Evolutionary conservation across 371 early-diverging fungal species (phyloP).

Genomic region (Circinella umbellata): DNA sequence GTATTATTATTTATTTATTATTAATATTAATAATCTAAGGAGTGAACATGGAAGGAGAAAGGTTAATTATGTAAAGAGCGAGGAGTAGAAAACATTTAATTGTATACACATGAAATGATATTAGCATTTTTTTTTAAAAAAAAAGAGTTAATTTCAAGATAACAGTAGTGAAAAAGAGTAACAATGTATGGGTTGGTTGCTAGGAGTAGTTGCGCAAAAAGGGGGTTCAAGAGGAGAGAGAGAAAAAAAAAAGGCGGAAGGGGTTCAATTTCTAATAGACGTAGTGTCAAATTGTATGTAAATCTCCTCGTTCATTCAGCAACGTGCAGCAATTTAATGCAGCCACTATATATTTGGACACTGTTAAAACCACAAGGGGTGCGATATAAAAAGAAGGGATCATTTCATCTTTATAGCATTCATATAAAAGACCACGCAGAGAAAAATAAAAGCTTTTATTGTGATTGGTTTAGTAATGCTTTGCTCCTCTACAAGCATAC

Average conservation of each 20-base stretch:
- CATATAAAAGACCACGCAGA: no score
- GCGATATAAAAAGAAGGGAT: no score
- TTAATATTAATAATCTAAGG: background rate
- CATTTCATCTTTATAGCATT: no score
- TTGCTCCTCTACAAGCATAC: background rate
- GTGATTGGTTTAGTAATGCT: background rate
- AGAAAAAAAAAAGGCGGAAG: background rate
- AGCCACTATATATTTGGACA: slow-evolving; percentile 6
- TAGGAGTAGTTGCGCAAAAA: background rate
- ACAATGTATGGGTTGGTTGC: background rate
- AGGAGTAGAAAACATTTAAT: no score
- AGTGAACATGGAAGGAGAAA: background rate
- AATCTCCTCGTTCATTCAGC: slow-evolving; percentile 10
- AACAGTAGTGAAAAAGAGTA: background rate
- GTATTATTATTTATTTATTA: background rate
- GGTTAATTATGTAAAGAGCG: no score
- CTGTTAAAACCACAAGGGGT: background rate
- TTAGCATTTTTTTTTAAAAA: no score
- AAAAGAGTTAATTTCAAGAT: background rate
- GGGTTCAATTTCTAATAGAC: no score
- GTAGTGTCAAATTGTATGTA: slow-evolving; percentile 8
- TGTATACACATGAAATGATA: no score
- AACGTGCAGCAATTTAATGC: slow-evolving; percentile 7
- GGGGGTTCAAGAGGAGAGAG: background rate
- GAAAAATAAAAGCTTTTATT: background rate